Evolutionary conservation across 108 stramenopile species (phyloP).

Genomic region (Pelagomonas calceolata): DNA sequence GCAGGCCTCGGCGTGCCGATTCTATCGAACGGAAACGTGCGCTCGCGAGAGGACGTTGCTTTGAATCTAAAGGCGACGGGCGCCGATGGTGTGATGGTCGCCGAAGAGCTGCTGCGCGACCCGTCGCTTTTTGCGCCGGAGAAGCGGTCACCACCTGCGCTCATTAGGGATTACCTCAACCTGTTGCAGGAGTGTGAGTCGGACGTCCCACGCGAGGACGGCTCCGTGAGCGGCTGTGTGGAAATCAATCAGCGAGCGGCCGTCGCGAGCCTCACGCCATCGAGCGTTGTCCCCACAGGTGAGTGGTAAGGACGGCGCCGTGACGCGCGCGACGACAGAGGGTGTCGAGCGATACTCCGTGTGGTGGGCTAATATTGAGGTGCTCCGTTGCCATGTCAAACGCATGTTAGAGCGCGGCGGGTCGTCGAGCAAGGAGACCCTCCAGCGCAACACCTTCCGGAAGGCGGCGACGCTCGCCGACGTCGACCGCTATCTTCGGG

Average conservation of each 20-base stretch:
- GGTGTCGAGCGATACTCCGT: background rate
- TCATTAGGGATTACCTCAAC: background rate
- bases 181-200: background rate
- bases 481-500: background rate
- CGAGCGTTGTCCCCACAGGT: no score
- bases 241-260: no score
- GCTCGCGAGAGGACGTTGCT: slow-evolving; percentile 3
- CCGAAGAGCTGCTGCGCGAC: slow-evolving; percentile 16
- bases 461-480: background rate
- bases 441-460: background rate
- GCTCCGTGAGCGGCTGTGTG: no score
- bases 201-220: background rate
- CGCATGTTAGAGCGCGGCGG: background rate
- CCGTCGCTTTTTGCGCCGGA: slow-evolving; percentile 11
- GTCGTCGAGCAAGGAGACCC: background rate
- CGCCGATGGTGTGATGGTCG: slow-evolving; percentile 20
- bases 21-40: slow-evolving; percentile 25
- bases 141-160: background rate
- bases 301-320: slow-evolving; percentile 5
- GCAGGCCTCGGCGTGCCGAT: slow-evolving; percentile 1
- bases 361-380: slow-evolving; percentile 7
- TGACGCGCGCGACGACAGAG: background rate
- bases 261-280: no score
- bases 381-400: background rate
- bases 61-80: slow-evolving; percentile 8